Evolutionary conservation across 2,329 filamentous ascomycete genomes (phyloP), one percentile per base, ranked within the genome.

Genomic region (Verticillium zaregamsianum): DNA sequence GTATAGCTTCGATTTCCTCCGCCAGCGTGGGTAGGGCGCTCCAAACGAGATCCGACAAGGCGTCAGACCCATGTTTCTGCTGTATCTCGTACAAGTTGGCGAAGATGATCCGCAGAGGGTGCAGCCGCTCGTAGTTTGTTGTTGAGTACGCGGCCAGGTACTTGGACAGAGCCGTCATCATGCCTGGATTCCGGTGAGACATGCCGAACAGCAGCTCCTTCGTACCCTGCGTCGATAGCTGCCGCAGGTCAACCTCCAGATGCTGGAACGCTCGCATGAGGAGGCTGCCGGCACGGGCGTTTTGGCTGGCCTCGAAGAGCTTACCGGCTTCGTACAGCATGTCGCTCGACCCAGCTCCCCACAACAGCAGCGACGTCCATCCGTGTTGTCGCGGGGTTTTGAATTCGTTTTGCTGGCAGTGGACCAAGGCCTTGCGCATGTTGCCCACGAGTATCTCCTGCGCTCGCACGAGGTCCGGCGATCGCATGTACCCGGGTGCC

Each of bases 101-200:
- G 60, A 80, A 79, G 3, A 79, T 78, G 60, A 75, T 75, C 8
- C 78, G 75, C 20, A 80, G 69, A 1, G 78, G 78, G 62, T 80
- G 77, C 4, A 75, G 70, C 37, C 77, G 73, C 59, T 80, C 78
- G 32, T 78, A 71, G 65, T 79, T 77, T 1, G 77, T 80, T 6
- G 76, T 71, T 55, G 78, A 76, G 61, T 77, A 80, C 14, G 77
- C 77, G 2, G 77, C 76, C 35, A 80, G 66, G 62, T 79, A 80
- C 60, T 80, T 79, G 69, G 75, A 80, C 15, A 80, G 69, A 1
- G 78, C 76, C n/a, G 76, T 77, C 71, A 79, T 77, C 73, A 80
- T 73, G 20, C 77, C 77, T 15, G 75, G 72, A 59, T 80, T 77
- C 35, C 77, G 74, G 58, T 77, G 72, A 6, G 79, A 76, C 76